These are phyloP conservation scores for Asterella californica DNA, from an alignment of 225 moss, liverwort and hornwort genomes.

Conservation along the genomic window DNA sequence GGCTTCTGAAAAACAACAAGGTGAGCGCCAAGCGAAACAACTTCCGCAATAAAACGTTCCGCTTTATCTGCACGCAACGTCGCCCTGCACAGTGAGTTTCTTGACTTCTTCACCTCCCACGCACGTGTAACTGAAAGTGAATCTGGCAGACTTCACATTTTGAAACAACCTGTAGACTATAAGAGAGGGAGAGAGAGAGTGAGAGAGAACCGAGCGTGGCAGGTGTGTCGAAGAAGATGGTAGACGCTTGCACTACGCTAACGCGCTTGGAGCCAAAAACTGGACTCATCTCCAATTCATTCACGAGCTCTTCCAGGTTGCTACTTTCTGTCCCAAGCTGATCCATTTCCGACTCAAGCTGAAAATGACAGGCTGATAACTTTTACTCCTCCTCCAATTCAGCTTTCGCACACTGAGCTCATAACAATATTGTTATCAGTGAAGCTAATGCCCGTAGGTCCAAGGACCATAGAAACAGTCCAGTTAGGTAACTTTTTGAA, in stretches of 20 bases:
- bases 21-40: constrained; percentile 51
- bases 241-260: constrained; percentile 62
- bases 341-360: constrained; percentile 1
- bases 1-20: constrained; percentile 76
- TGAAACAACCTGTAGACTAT: neutral
- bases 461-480: neutral
- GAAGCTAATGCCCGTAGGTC: neutral
- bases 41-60: constrained; percentile 61
- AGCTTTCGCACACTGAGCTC: neutral
- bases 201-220: constrained; percentile 51
- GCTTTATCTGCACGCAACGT: too few species aligned
- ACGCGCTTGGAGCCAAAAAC: constrained; percentile 45
- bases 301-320: neutral
- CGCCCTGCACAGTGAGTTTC: too few species aligned
- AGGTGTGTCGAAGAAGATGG: constrained; percentile 66
- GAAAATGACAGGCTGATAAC: neutral
- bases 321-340: neutral
- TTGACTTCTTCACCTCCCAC: constrained; percentile 6
- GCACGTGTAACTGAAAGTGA: neutral
- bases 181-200: neutral
- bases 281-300: constrained; percentile 46
- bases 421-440: neutral
- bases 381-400: neutral
- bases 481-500: neutral
- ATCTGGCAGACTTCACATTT: neutral